Evolutionary conservation across 2,329 filamentous ascomycete genomes (phyloP).

Genomic region (Neofusicoccum cordaticola): DNA sequence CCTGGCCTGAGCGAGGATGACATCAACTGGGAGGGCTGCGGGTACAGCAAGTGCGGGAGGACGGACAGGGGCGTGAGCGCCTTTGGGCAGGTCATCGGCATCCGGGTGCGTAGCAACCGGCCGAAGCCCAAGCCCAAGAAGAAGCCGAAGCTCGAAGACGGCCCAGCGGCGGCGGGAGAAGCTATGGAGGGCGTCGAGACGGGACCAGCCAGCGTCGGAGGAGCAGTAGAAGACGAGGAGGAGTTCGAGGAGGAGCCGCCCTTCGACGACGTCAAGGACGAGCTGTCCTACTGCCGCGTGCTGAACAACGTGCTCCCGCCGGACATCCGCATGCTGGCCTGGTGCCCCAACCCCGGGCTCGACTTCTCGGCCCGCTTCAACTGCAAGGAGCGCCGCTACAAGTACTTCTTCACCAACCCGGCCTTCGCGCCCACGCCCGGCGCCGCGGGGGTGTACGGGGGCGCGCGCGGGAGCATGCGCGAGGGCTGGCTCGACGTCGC

Average conservation of each 20-base stretch:
- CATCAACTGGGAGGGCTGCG: constrained; percentile 76
- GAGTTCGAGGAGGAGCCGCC: constrained; percentile 24
- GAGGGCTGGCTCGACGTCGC: constrained; percentile 80
- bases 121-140: constrained; percentile 48
- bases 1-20: constrained; percentile 19
- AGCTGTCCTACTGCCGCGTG: constrained; percentile 77
- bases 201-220: not conserved
- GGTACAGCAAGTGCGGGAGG: constrained; percentile 92
- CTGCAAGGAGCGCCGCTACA: constrained; percentile 85
- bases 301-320: constrained; percentile 84
- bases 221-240: not conserved
- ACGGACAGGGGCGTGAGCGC: constrained; percentile 93
- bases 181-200: constrained; percentile 19
- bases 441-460: constrained; percentile 47
- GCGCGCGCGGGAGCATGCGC: constrained; percentile 27
- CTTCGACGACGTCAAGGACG: constrained; percentile 71
- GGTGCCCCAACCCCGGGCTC: constrained; percentile 78
- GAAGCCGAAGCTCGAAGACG: constrained; percentile 18
- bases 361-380: constrained; percentile 90
- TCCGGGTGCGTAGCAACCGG: constrained; percentile 76
- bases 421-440: constrained; percentile 70
- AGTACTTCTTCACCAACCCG: constrained; percentile 97
- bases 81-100: constrained; percentile 89
- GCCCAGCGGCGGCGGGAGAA: not conserved
- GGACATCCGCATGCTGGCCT: constrained; percentile 87